Conservation (phyloP, 2,329 filamentous ascomycete species). For the Lasiodiplodia gonubiensis region DNA sequence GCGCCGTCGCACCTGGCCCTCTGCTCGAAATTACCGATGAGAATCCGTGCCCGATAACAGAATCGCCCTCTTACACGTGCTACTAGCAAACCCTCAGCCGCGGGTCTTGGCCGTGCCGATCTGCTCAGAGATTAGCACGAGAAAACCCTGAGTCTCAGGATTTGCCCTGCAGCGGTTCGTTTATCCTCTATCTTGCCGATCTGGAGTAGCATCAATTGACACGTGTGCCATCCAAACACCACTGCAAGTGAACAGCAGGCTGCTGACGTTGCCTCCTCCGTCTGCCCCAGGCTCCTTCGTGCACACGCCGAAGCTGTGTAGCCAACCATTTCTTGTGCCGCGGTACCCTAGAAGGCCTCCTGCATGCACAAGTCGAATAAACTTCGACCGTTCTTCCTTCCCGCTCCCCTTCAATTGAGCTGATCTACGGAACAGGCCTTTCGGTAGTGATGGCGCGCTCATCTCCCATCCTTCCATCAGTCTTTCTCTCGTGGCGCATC, state of each 20-base stretch:
- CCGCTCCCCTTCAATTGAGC: neutral
- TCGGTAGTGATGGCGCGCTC: neutral
- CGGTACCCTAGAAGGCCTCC: neutral
- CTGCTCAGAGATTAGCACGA: constrained; percentile 1
- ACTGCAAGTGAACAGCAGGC: neutral
- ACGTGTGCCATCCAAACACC: neutral
- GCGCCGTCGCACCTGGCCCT: constrained; percentile 2
- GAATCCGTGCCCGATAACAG: constrained; percentile 21
- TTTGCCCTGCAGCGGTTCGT: constrained; percentile 21
- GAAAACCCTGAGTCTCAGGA: neutral
- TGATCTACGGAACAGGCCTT: neutral
- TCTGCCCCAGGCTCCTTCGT: neutral
- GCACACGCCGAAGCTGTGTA: neutral
- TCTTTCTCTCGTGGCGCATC: neutral
- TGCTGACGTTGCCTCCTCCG: neutral
- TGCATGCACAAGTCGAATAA: neutral
- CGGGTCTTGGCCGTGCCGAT: constrained; percentile 3
- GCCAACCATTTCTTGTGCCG: neutral
- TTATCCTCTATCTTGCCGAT: neutral
- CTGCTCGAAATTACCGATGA: constrained; percentile 8
- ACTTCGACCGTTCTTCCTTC: neutral
- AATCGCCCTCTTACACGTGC: constrained; percentile 6
- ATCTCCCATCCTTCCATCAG: neutral
- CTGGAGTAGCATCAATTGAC: neutral
- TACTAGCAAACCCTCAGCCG: neutral